Conservation (phyloP, 129 eudicot genomes). For the Lactuca sativa region DNA sequence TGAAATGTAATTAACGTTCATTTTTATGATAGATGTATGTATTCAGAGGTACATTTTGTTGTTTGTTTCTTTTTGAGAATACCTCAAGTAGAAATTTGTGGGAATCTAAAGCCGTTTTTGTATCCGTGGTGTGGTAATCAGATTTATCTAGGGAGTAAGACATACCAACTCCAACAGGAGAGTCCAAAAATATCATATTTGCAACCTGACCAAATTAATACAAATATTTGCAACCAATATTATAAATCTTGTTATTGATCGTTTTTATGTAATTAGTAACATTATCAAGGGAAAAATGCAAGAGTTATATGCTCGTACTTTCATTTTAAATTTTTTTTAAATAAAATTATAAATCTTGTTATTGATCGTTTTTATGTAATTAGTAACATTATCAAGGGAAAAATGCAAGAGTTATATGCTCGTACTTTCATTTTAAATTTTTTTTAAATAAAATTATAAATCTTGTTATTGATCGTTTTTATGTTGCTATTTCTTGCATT, state of each 20-base stretch:
- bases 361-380: neutral
- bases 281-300: neutral
- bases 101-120: conserved; percentile 76
- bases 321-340: too few relatives aligned
- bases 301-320: too few relatives aligned
- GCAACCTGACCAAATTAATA: conserved; percentile 64
- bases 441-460: too few relatives aligned
- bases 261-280: conserved; percentile 3
- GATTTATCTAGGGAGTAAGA: conserved; percentile 69
- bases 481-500: neutral
- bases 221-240: neutral
- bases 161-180: conserved; percentile 96
- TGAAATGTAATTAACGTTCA: neutral
- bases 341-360: neutral
- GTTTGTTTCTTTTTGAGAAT: conserved; percentile 25
- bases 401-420: neutral
- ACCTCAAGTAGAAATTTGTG: conserved; percentile 94
- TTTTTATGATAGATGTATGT: neutral
- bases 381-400: neutral
- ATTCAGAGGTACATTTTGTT: neutral
- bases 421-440: too few relatives aligned
- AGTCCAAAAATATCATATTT: conserved; percentile 76
- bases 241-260: neutral
- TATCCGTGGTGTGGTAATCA: conserved; percentile 72
- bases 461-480: neutral